phyloP scores from a whole-genome alignment of 495 filamentous ascomycete species.

The Melanomma pulvis-pyrius region DNA sequence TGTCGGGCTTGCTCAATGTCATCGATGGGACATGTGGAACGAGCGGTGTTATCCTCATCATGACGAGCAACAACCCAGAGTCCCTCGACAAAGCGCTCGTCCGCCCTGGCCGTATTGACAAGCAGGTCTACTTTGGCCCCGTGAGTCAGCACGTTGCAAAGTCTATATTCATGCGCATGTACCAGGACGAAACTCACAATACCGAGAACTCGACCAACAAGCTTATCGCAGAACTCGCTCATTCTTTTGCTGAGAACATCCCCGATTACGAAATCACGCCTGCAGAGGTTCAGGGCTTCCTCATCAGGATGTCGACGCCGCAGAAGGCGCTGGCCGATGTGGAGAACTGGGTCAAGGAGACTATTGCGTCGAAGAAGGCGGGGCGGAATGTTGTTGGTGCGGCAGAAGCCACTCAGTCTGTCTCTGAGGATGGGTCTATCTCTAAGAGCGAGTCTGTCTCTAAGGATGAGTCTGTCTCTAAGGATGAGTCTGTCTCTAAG shows the following conservation, averaged over 20 bases:
- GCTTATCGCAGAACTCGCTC: slow-evolving; percentile 50
- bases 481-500: too few relatives aligned
- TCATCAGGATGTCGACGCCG: slow-evolving; percentile 51
- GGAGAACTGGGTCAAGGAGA: slow-evolving; percentile 56
- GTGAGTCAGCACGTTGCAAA: slow-evolving; percentile 51
- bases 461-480: too few relatives aligned
- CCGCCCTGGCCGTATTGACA: slow-evolving; percentile 76
- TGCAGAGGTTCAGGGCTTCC: slow-evolving; percentile 68
- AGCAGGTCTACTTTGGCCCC: slow-evolving; percentile 62
- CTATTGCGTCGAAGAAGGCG: slow-evolving; percentile 41
- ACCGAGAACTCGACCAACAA: slow-evolving; percentile 46
- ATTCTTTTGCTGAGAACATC: slow-evolving; percentile 54
- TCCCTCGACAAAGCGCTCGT: slow-evolving; percentile 76
- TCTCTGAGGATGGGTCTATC: too few relatives aligned
- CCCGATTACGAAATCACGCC: slow-evolving; percentile 63
- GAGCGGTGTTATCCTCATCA: slow-evolving; percentile 78
- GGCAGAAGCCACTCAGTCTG: too few relatives aligned
- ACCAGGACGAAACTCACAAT: slow-evolving; percentile 43
- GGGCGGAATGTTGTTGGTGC: slow-evolving; percentile 32
- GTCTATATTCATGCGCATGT: slow-evolving; percentile 57
- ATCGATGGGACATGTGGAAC: slow-evolving; percentile 76
- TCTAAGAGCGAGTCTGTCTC: too few relatives aligned
- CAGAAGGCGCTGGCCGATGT: slow-evolving; percentile 59
- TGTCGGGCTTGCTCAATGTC: slow-evolving; percentile 77
- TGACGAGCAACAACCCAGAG: slow-evolving; percentile 82